phyloP scores from a whole-genome alignment of 805 yeast species.

The Lachancea quebecensis region DNA sequence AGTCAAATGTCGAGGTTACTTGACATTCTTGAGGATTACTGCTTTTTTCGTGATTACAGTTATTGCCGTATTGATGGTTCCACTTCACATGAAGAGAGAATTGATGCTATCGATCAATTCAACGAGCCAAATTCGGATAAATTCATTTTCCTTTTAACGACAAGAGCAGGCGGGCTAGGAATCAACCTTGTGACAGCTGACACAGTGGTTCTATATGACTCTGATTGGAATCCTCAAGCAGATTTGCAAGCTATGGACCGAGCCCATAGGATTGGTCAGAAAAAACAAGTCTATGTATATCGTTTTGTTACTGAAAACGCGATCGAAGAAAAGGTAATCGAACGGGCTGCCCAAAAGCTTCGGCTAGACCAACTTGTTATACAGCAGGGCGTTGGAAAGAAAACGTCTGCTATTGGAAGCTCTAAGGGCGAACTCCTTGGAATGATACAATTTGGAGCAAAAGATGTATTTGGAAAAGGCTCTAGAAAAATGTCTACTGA shows the following conservation, averaged over 20 bases:
- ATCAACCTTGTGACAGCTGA: conserved; percentile 90
- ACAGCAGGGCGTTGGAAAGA: conserved; percentile 70
- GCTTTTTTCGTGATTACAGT: conserved; percentile 72
- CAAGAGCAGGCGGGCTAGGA: conserved; percentile 96
- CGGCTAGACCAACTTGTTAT: conserved; percentile 91
- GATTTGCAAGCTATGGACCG: conserved; percentile 98
- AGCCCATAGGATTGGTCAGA: conserved; percentile 96
- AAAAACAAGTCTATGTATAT: conserved; percentile 87
- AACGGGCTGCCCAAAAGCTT: conserved; percentile 90
- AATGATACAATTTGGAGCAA: conserved; percentile 97
- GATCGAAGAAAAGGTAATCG: conserved; percentile 91
- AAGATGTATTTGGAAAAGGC: conserved; percentile 63
- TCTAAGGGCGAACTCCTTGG: conserved; percentile 79
- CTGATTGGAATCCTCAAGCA: conserved; percentile 98
- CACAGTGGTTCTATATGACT: conserved; percentile 78
- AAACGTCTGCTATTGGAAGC: conserved; percentile 34
- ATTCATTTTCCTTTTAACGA: conserved; percentile 78
- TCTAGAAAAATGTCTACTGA: conserved; percentile 29
- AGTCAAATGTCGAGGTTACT: conserved; percentile 89
- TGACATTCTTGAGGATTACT: conserved; percentile 89
- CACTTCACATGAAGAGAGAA: conserved; percentile 88
- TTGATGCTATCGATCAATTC: conserved; percentile 86
- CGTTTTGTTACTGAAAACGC: conserved; percentile 94
- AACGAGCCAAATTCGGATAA: conserved; percentile 76
- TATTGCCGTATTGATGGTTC: conserved; percentile 93